Evolutionary conservation across 768 basidiomycete species (phyloP).

Genomic region (Hericium coralloides): DNA sequence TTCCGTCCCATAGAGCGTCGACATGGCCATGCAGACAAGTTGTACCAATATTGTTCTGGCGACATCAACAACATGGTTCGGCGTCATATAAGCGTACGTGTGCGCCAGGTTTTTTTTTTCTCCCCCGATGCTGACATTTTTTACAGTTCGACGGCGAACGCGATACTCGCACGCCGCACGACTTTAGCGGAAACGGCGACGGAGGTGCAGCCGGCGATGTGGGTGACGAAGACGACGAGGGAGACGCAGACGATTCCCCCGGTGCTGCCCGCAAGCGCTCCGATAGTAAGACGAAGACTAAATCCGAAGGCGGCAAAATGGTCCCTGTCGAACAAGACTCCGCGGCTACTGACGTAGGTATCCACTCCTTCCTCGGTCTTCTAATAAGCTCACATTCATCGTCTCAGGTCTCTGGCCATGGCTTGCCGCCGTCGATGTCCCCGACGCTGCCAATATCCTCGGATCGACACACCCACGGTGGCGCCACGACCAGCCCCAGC

Average conservation of each 20-base stretch:
- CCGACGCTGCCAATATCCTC: conserved; percentile 20
- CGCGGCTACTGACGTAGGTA: conserved; percentile 14
- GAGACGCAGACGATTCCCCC: neutral
- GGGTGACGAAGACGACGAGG: conserved; percentile 26
- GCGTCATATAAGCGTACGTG: conserved; percentile 45
- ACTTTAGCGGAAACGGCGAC: conserved; percentile 31
- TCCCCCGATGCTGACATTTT: too few relatives aligned
- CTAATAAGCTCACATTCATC: neutral
- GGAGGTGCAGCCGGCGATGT: conserved; percentile 25
- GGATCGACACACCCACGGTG: conserved; percentile 16
- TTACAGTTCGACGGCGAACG: conserved; percentile 42
- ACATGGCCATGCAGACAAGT: conserved; percentile 69
- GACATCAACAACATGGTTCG: conserved; percentile 65
- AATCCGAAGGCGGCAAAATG: conserved; percentile 7
- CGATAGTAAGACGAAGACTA: conserved; percentile 9
- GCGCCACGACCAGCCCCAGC: conserved; percentile 8
- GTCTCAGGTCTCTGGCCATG: neutral
- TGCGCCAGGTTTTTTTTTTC: too few relatives aligned
- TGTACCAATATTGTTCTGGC: conserved; percentile 73
- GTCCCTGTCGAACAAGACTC: conserved; percentile 6
- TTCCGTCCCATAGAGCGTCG: conserved; percentile 61
- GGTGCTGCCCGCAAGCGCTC: neutral
- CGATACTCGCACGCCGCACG: conserved; percentile 38
- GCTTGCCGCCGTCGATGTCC: conserved; percentile 15
- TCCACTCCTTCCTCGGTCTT: neutral